phyloP scores from a whole-genome alignment of 148 eudicot genomes.

The Amaranthus hypochondriacus region DNA sequence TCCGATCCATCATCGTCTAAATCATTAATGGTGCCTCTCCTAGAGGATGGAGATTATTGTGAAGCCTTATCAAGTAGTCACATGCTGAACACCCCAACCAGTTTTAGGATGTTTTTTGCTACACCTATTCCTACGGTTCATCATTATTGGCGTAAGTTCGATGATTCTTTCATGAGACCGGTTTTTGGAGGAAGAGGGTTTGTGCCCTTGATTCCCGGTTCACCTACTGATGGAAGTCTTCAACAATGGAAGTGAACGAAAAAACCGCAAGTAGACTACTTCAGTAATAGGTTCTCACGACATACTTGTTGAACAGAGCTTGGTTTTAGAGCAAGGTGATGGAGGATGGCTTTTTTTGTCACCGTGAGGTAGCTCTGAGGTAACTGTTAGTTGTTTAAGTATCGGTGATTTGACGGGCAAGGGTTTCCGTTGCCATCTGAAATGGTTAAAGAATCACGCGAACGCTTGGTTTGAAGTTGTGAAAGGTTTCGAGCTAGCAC shows the following conservation, averaged over 20 bases:
- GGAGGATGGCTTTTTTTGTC: not conserved
- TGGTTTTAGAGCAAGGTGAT: not conserved
- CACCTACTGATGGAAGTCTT: constrained; percentile 53
- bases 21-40: constrained; percentile 43
- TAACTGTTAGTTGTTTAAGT: too few species aligned
- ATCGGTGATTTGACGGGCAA: not conserved
- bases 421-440: constrained; percentile 6
- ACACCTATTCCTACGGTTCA: constrained; percentile 62
- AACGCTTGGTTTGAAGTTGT: not conserved
- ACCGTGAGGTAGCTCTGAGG: not conserved
- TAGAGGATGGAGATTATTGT: constrained; percentile 38
- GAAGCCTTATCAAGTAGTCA: constrained; percentile 33
- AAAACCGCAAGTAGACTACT: too few species aligned
- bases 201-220: constrained; percentile 69
- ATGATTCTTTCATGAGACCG: constrained; percentile 78
- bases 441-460: not conserved
- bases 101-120: constrained; percentile 56
- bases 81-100: constrained; percentile 41
- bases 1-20: constrained; percentile 51
- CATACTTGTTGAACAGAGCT: too few species aligned
- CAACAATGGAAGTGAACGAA: constrained; percentile 27
- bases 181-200: constrained; percentile 91
- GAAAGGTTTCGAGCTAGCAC: too few species aligned
- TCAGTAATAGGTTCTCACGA: too few species aligned
- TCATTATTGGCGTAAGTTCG: constrained; percentile 78